Conservation (phyloP, 192 early-diverging fungal species). For the Helicostylum pulchrum region DNA sequence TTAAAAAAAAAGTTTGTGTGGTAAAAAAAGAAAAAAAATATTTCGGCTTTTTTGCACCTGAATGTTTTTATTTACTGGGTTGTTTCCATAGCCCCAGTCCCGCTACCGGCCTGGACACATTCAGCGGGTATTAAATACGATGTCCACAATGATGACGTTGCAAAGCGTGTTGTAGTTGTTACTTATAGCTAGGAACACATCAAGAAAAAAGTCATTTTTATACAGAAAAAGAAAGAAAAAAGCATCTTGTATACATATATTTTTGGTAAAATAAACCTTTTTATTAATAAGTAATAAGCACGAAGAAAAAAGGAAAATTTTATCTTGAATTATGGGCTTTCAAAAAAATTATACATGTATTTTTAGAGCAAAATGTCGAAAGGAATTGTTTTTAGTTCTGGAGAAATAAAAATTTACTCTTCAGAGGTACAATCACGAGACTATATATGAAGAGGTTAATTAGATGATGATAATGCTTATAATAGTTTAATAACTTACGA, state of each 20-base stretch:
- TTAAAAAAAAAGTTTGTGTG: not conserved
- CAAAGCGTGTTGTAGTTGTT: too few species aligned
- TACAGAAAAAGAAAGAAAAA: too few species aligned
- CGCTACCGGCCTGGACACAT: too few species aligned
- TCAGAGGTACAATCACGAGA: constrained; percentile 11
- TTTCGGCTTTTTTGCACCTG: not conserved
- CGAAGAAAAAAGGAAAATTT: not conserved
- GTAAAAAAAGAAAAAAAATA: not conserved
- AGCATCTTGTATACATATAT: too few species aligned
- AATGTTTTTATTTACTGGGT: not conserved
- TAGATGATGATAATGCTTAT: not conserved
- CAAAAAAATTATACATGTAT: not conserved
- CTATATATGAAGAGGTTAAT: not conserved
- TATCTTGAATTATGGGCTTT: not conserved
- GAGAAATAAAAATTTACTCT: constrained; percentile 3
- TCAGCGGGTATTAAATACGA: too few species aligned
- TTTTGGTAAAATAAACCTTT: too few species aligned
- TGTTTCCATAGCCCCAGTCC: not conserved
- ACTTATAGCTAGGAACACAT: too few species aligned
- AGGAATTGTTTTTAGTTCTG: not conserved
- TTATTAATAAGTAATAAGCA: not conserved
- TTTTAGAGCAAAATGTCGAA: not conserved
- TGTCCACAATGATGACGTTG: too few species aligned
- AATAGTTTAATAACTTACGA: constrained; percentile 17
- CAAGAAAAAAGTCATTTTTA: too few species aligned